These are phyloP conservation scores for Radiomyces spectabilis DNA, from an alignment of 192 early-diverging fungal species.

Conservation along the genomic window DNA sequence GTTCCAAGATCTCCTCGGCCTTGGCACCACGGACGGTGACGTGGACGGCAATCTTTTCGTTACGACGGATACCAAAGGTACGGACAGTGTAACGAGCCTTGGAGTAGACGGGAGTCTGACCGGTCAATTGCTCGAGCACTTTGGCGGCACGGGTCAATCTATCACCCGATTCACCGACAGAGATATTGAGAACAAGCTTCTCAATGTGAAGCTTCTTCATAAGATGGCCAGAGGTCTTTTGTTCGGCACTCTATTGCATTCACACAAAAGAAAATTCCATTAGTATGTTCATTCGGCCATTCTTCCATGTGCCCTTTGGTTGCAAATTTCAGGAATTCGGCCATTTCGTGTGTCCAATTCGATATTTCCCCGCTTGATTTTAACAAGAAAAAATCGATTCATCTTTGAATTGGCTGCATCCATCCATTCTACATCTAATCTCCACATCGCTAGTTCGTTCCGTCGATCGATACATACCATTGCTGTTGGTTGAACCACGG, in stretches of 20 bases:
- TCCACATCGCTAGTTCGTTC: too few relatives aligned
- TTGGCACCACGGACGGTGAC: conserved; percentile 90
- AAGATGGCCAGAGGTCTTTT: conserved; percentile 73
- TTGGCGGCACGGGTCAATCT: conserved; percentile 99
- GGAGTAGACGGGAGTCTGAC: conserved; percentile 97
- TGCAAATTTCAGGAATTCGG: too few relatives aligned
- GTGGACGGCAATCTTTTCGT: conserved; percentile 99
- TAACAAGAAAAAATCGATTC: too few relatives aligned
- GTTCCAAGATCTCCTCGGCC: conserved; percentile 95
- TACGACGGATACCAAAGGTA: conserved; percentile 99
- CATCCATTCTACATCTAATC: too few relatives aligned
- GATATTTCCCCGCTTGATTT: too few relatives aligned
- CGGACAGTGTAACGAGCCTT: conserved; percentile 99
- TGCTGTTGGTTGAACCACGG: too few relatives aligned
- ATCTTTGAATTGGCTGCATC: too few relatives aligned
- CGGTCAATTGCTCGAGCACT: conserved; percentile 99
- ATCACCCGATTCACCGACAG: conserved; percentile 99
- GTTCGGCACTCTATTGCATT: conserved; percentile 57
- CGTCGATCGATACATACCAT: too few relatives aligned
- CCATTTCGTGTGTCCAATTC: too few relatives aligned
- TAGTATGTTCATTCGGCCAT: too few relatives aligned
- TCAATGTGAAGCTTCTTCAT: conserved; percentile 98
- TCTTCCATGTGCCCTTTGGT: too few relatives aligned
- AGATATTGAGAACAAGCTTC: conserved; percentile 99
- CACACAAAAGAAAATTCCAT: too few relatives aligned